Evolutionary conservation across 2,329 filamentous ascomycete species (phyloP), one percentile per base, ranked within the genome.

Genomic region (Fusarium chuoi): DNA sequence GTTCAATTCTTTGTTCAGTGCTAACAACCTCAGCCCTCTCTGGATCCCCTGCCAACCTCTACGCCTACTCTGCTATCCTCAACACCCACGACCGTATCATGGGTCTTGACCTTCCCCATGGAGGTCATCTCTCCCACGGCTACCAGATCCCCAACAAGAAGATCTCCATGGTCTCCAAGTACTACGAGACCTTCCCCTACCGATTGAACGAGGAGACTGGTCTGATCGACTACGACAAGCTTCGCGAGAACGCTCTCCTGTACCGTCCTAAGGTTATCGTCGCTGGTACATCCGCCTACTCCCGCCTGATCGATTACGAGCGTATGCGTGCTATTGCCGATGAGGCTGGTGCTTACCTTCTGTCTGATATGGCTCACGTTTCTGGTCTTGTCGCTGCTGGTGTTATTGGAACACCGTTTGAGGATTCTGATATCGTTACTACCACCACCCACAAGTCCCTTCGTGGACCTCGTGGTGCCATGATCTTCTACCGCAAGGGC

Each of bases 371-470:
- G 92, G 96, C 96, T 62, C 96, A 98, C 82, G 96, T 98, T 76
- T 98, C 95, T 13, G 96, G 96, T 77, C 87, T 98, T 70, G 91
- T 98, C 60, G 95, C 96, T 36, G 95, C 94, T 72, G 94, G 94
- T 78, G 95, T 97, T 62, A 91, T 97, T 74, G 94, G 94, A 58
- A 93, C 93, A 71, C 96, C 96, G 45, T 98, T 98, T 84, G 89
- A 90, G 74, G 91, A 93, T 82, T 92, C 94, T 68, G 96, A 98
- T 81, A 92, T 98, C 63, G 96, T 98, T 69, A 98, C 96, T 42
- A 98, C 96, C n/a, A 98, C 96, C 33, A 98, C 94, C 52, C 96
- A 98, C 89, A 98, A 98, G 87, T 97, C 94, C 59, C 90, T 98
- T 68, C 93, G 96, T 81, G 96, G 96, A 46, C 96, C 96, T 57